Percentiles rank a stretch among this genome's conserved stretches.
Conservation (phyloP, 495 filamentous ascomycete genomes). For the Cercophora sp. region DNA sequence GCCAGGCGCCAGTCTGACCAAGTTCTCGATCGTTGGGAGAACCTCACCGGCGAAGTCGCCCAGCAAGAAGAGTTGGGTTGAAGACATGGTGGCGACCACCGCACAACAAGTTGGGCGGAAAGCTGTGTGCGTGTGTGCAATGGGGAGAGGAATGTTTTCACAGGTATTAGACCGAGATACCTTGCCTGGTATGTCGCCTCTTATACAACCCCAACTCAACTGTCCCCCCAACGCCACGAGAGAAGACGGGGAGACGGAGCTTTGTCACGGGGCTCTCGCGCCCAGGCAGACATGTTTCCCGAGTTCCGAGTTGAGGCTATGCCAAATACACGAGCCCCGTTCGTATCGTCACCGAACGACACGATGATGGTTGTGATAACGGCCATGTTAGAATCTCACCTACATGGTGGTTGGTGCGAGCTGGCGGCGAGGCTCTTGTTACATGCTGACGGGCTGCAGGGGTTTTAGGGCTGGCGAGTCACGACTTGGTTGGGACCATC, state of each 20-base stretch:
- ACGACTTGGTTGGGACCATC: neutral
- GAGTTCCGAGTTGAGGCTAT: no score
- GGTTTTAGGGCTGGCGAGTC: neutral
- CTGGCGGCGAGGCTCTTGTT: neutral
- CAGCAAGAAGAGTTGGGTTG: conserved; percentile 11
- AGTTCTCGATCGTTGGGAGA: conserved; percentile 10
- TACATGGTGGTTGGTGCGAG: no score
- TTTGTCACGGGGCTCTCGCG: no score
- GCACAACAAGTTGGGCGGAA: neutral
- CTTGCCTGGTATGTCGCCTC: no score
- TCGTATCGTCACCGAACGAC: neutral
- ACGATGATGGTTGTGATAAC: no score
- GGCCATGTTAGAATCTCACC: no score
- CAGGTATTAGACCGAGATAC: no score
- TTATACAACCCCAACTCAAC: neutral
- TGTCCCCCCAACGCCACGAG: neutral
- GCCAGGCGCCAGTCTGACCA: conserved; percentile 2
- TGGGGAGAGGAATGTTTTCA: neutral
- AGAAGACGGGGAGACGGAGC: neutral
- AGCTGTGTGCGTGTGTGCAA: neutral
- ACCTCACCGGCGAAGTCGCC: conserved; percentile 19
- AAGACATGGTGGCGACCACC: conserved; percentile 7
- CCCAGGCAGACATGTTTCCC: no score
- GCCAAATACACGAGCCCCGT: no score
- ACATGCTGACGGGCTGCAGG: neutral